Evolutionary conservation across 768 basidiomycete species (phyloP).

Genomic region (Leccinum barrowsii): DNA sequence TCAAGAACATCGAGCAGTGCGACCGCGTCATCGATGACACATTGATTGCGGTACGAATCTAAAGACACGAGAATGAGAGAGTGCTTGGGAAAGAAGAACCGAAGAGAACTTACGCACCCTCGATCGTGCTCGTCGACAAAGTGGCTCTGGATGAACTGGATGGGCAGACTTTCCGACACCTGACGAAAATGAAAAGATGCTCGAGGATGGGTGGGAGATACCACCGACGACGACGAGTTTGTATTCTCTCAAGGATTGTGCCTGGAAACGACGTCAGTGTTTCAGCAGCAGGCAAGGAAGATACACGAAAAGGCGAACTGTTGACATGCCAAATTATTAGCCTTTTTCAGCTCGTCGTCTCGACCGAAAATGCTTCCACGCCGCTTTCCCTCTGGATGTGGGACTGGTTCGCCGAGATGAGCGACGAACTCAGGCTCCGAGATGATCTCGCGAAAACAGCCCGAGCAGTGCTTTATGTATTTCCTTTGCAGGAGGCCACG

Average conservation of each 20-base stretch:
- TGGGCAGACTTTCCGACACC: conserved; percentile 78
- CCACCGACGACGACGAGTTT: conserved; percentile 93
- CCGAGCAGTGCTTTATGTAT: conserved; percentile 61
- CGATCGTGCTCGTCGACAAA: conserved; percentile 88
- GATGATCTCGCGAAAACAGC: conserved; percentile 63
- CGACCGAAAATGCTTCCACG: conserved; percentile 79
- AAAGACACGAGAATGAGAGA: background rate
- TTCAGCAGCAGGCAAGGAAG: background rate
- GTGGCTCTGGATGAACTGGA: conserved; percentile 96
- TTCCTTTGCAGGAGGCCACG: conserved; percentile 34
- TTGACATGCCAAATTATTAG: conserved; percentile 24
- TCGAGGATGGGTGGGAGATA: conserved; percentile 31
- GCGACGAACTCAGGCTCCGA: conserved; percentile 56
- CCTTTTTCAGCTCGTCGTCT: conserved; percentile 86
- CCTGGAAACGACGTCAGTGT: conserved; percentile 37
- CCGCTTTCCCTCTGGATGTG: conserved; percentile 53
- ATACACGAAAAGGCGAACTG: background rate
- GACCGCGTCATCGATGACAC: conserved; percentile 96
- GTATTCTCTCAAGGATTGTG: conserved; percentile 92
- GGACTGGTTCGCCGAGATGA: conserved; percentile 69
- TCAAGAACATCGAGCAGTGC: conserved; percentile 94
- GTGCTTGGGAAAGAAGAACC: background rate
- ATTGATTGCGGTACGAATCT: conserved; percentile 98
- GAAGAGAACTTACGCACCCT: conserved; percentile 46
- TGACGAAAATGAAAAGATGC: conserved; percentile 9